Evolutionary conservation across 2,329 filamentous ascomycete species (phyloP).

Genomic region (Cercospora zeae-maydis): DNA sequence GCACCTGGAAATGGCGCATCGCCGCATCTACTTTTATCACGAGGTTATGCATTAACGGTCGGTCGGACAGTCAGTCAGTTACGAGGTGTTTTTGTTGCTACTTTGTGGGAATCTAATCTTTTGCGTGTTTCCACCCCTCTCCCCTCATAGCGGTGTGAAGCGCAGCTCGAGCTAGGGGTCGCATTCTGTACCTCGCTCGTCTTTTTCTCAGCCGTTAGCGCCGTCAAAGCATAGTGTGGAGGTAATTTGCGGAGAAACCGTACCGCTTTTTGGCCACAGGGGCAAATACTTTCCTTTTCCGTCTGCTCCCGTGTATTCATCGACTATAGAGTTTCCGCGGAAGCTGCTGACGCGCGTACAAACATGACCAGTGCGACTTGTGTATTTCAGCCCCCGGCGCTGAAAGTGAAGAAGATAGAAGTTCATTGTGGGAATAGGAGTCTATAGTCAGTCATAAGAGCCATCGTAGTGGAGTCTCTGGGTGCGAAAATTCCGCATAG

Average conservation of each 20-base stretch:
- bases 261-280: neutral
- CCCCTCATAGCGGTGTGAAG: neutral
- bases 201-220: neutral
- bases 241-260: neutral
- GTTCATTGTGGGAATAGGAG: too few species aligned
- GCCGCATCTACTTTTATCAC: conserved; percentile 1
- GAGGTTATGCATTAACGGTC: conserved; percentile 4
- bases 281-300: too few species aligned
- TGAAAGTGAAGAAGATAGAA: too few species aligned
- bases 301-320: neutral
- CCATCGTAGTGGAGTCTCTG: conserved; percentile 52
- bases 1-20: neutral
- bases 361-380: too few species aligned
- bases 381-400: too few species aligned
- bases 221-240: neutral
- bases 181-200: neutral
- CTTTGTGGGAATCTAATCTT: neutral
- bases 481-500: neutral
- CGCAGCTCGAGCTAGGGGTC: neutral
- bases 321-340: neutral
- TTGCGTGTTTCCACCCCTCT: neutral
- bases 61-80: neutral
- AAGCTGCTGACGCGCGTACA: too few species aligned
- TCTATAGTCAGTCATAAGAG: conserved; percentile 28
- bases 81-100: neutral